These are phyloP conservation scores for Coemansia sp. DNA, from an alignment of 192 early-diverging fungal genomes.

Conservation along the genomic window DNA sequence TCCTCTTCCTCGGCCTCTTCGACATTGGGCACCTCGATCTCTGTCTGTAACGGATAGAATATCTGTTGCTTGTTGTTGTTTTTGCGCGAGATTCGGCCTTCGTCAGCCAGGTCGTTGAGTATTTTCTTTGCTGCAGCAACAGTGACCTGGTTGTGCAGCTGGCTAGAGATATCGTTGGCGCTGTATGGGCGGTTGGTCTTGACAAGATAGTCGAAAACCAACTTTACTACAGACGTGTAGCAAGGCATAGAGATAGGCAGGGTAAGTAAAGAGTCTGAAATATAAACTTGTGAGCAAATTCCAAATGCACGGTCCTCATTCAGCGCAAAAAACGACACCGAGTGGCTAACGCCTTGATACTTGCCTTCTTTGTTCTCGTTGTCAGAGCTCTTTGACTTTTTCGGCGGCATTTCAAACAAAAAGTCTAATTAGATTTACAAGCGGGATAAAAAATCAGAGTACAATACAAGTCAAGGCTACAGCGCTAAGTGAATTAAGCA, in stretches of 20 bases:
- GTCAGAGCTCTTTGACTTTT: constrained; percentile 32
- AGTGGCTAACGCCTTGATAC: too few relatives aligned
- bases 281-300: not conserved
- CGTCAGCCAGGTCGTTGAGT: constrained; percentile 46
- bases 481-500: too few relatives aligned
- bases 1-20: constrained; percentile 51
- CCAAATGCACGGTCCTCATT: not conserved
- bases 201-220: constrained; percentile 36
- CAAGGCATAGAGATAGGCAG: too few relatives aligned
- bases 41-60: constrained; percentile 36
- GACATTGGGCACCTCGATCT: constrained; percentile 34
- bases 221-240: constrained; percentile 18
- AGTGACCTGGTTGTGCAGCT: constrained; percentile 51
- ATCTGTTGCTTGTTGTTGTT: constrained; percentile 49
- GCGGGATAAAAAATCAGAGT: not conserved
- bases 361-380: constrained; percentile 29
- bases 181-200: constrained; percentile 49
- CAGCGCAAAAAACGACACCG: too few relatives aligned
- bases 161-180: constrained; percentile 53
- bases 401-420: constrained; percentile 35
- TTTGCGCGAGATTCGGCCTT: constrained; percentile 36
- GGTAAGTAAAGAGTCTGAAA: too few relatives aligned
- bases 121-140: constrained; percentile 42
- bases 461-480: not conserved
- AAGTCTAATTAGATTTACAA: not conserved